These are phyloP conservation scores for Neurospora sp. DNA, from an alignment of 495 filamentous ascomycete genomes.

Conservation along the genomic window DNA sequence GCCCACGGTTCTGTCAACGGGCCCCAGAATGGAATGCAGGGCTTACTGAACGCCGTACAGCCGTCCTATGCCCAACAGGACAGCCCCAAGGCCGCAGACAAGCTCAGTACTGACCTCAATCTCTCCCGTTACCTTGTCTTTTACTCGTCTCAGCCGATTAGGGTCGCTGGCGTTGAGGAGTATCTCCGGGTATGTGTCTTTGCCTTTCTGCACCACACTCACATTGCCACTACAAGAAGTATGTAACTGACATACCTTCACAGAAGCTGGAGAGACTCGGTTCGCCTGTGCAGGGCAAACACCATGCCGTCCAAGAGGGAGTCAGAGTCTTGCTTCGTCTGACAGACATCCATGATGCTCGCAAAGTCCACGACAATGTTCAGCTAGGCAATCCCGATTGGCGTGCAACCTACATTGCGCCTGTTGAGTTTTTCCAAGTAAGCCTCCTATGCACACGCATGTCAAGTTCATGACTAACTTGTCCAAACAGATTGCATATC, in stretches of 20 bases:
- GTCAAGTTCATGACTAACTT: conserved; percentile 4
- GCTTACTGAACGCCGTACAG: not conserved
- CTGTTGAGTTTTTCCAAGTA: conserved; percentile 32
- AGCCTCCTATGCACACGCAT: not conserved
- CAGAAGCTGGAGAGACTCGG: conserved; percentile 27
- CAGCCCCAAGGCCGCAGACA: conserved; percentile 3
- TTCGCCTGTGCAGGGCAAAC: conserved; percentile 17
- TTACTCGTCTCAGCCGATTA: conserved; percentile 19
- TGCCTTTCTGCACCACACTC: not conserved
- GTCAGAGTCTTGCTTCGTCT: conserved; percentile 44
- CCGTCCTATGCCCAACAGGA: conserved; percentile 3
- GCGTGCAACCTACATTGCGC: conserved; percentile 37
- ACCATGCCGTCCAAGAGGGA: conserved; percentile 14
- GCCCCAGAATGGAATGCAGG: not conserved
- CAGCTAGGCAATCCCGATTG: conserved; percentile 36
- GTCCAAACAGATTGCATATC: conserved; percentile 11
- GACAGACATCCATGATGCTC: conserved; percentile 47
- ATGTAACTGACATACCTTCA: not conserved
- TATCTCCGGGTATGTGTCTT: conserved; percentile 27
- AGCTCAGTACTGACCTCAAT: conserved; percentile 26
- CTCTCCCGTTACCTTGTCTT: conserved; percentile 31
- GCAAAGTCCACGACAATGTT: conserved; percentile 34
- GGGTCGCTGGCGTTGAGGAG: conserved; percentile 18
- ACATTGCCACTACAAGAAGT: not conserved
- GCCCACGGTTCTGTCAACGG: conserved; percentile 18